These are phyloP conservation scores for Nadsonia fulvescens DNA, from an alignment of 805 yeast species.

Conservation along the genomic window DNA sequence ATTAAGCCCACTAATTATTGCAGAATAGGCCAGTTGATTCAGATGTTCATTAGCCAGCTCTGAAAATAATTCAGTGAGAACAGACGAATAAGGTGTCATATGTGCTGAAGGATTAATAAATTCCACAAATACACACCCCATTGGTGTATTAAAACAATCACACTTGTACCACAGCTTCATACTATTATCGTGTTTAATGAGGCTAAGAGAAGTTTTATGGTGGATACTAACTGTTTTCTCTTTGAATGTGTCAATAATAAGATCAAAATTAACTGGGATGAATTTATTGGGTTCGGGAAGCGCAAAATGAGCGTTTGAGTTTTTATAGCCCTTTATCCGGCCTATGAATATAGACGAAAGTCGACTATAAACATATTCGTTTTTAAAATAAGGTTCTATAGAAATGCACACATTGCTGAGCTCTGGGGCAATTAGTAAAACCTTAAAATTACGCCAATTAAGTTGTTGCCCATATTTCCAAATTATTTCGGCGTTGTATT, in stretches of 20 bases:
- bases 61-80: slow-evolving; percentile 41
- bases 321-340: slow-evolving; percentile 16
- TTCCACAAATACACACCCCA: slow-evolving; percentile 48
- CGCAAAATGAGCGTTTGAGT: slow-evolving; percentile 22
- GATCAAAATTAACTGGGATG: slow-evolving; percentile 60
- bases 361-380: slow-evolving; percentile 1
- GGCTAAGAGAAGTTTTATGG: slow-evolving; percentile 38
- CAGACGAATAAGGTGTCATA: slow-evolving; percentile 35
- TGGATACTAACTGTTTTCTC: slow-evolving; percentile 23
- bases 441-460: slow-evolving; percentile 40
- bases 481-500: slow-evolving; percentile 39
- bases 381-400: slow-evolving; percentile 2
- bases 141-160: slow-evolving; percentile 76
- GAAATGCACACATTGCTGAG: slow-evolving; percentile 23
- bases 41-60: slow-evolving; percentile 61
- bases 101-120: slow-evolving; percentile 46
- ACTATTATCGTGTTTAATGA: slow-evolving; percentile 30
- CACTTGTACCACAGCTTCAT: slow-evolving; percentile 80
- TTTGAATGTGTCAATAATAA: too few relatives aligned
- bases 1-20: slow-evolving; percentile 60
- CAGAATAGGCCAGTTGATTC: slow-evolving; percentile 63
- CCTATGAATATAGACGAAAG: slow-evolving; percentile 13
- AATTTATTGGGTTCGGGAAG: slow-evolving; percentile 64
- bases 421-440: slow-evolving; percentile 34
- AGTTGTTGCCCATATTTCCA: slow-evolving; percentile 31